Conservation (phyloP, 1,284 basidiomycete species). For the Puccinia novopanici region DNA sequence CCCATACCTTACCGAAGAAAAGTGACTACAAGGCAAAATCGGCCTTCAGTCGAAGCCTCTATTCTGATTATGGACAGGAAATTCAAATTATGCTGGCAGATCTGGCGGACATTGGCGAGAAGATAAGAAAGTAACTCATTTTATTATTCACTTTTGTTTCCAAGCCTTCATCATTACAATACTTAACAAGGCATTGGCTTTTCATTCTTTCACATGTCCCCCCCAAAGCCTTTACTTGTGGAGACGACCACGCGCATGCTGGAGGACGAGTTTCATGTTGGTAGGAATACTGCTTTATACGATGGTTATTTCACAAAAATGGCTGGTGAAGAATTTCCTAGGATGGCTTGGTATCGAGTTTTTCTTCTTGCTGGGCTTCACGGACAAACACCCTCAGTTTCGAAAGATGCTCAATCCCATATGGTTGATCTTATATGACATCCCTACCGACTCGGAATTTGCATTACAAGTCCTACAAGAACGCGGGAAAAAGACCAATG, state of each 20-base stretch:
- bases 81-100: constrained; percentile 35
- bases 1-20: constrained; percentile 13
- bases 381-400: constrained; percentile 40
- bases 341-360: constrained; percentile 49
- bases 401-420: constrained; percentile 40
- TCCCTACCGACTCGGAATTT: constrained; percentile 49
- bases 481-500: constrained; percentile 9
- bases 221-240: constrained; percentile 41
- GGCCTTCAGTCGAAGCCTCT: constrained; percentile 23
- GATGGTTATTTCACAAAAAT: constrained; percentile 36
- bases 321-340: constrained; percentile 45
- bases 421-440: constrained; percentile 37
- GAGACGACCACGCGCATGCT: constrained; percentile 42
- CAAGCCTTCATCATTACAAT: too few relatives aligned
- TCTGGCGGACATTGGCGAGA: constrained; percentile 47
- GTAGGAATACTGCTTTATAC: constrained; percentile 32
- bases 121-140: constrained; percentile 46
- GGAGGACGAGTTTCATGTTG: constrained; percentile 18
- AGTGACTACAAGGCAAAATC: constrained; percentile 11
- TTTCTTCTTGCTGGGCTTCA: constrained; percentile 45
- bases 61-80: constrained; percentile 22
- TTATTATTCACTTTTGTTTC: background rate
- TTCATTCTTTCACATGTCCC: background rate
- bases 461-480: constrained; percentile 37
- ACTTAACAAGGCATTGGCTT: too few relatives aligned